phyloP scores from a whole-genome alignment of 73 alveolate species.

The Halteria grandinella region DNA sequence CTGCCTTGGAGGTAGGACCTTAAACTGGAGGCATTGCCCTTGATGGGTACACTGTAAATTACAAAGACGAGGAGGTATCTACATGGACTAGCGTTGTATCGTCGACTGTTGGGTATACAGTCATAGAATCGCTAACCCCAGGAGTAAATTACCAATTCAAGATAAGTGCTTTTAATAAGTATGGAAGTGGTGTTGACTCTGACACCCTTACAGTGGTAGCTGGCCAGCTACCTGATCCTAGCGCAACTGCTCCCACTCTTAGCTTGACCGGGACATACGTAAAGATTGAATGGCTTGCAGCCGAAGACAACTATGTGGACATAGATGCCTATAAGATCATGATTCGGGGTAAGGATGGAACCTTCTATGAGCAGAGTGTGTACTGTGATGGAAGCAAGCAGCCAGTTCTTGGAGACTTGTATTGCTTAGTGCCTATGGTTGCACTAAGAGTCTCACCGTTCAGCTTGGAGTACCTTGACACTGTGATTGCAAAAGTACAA shows the following conservation, averaged over 20 bases:
- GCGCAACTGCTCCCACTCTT: constrained; percentile 4
- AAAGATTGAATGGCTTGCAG: constrained; percentile 36
- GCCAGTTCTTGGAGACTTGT: constrained; percentile 2
- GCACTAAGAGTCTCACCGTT: neutral
- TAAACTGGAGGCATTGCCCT: constrained; percentile 40
- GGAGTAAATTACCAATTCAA: constrained; percentile 10
- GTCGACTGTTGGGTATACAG: neutral
- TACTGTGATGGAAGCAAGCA: constrained; percentile 42
- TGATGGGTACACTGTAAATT: constrained; percentile 18
- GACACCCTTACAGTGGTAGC: neutral
- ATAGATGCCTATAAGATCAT: neutral
- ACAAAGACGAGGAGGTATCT: neutral
- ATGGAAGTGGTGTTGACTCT: constrained; percentile 30
- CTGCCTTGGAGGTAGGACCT: neutral
- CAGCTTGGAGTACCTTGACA: neutral
- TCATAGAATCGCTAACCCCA: neutral
- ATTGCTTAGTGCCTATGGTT: constrained; percentile 25
- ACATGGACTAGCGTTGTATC: neutral
- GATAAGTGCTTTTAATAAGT: constrained; percentile 12
- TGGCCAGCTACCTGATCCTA: constrained; percentile 28
- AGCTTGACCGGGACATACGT: constrained; percentile 19
- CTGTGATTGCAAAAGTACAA: constrained; percentile 32
- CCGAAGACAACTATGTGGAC: constrained; percentile 20
- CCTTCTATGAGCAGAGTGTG: neutral
- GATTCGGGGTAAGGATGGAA: neutral